Evolutionary conservation across 1,284 basidiomycete genomes (phyloP), one percentile per base, ranked within the genome.

Genomic region (Trichosporon faecale): DNA sequence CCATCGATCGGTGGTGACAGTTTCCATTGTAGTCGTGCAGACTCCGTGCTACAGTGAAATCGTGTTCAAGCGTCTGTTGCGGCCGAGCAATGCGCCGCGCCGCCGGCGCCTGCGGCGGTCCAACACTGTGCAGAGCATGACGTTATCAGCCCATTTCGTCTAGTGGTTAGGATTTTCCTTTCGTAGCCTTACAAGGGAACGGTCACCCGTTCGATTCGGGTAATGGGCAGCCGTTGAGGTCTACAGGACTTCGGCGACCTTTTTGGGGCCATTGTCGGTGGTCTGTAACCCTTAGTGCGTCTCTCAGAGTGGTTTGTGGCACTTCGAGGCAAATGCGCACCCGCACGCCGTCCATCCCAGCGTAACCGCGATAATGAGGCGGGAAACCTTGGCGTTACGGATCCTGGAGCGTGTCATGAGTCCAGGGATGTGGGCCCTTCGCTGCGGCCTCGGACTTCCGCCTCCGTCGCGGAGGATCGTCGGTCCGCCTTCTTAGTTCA

Each of bases 121-220:
- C n/a, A n/a, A n/a, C n/a, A n/a, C n/a, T n/a, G n/a, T n/a, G n/a
- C n/a, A n/a, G n/a, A n/a, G n/a, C n/a, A n/a, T n/a, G n/a, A n/a
- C n/a, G n/a, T n/a, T n/a, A n/a, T n/a, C 18, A 6, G 49, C 49
- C 49, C 25, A 11, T 11, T 52, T 52, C n/a, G 49, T 52, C 23
- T 25, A 52, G 49, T 52, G 49, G 49, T 52, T 52, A 52, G 49
- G 23, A 52, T 52, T 52, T 52, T 52, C 49, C 49, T 52, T 52
- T 52, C 49, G 49, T 52, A 52, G 21, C 25, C 44, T n/a, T 52
- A 23, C 49, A 25, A 52, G 49, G 49, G 49, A 52, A 52, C 49
- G 49, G 49, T 52, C 49, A 52, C 49, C 49, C 49, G 49, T 52
- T 52, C 49, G 49, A 52, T 52, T 52, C 49, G 49, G 49, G 49